Conservation (phyloP, 257 asterid genomes). For the Gentiana dahurica region DNA sequence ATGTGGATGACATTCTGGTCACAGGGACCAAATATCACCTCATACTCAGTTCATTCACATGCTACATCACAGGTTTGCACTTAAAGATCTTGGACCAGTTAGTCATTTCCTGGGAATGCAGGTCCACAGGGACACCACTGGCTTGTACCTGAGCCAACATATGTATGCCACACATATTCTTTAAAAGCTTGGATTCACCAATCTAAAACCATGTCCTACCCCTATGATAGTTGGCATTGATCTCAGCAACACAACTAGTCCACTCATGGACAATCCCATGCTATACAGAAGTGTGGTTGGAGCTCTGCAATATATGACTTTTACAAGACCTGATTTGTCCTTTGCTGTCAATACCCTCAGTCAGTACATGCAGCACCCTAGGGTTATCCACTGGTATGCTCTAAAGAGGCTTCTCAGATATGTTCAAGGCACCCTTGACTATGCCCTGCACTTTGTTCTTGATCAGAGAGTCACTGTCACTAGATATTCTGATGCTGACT, state of each 20-base stretch:
- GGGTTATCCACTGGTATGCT: neutral
- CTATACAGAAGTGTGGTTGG: neutral
- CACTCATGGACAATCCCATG: neutral
- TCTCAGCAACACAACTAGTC: neutral
- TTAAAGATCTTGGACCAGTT: neutral
- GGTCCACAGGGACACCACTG: neutral
- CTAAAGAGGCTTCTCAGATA: neutral
- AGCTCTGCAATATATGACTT: neutral
- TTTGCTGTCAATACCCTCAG: neutral
- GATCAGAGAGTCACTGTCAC: no score
- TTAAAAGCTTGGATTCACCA: neutral
- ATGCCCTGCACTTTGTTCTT: no score
- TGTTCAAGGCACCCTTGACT: neutral
- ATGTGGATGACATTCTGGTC: no score
- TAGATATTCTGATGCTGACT: no score
- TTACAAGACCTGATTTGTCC: neutral
- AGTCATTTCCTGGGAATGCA: neutral
- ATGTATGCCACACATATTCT: neutral
- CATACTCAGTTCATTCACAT: no score
- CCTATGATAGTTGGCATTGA: neutral
- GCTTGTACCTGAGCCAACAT: neutral
- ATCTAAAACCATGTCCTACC: no score
- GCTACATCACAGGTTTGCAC: neutral
- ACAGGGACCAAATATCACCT: no score
- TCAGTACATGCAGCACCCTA: neutral